Evolutionary conservation across 2,329 filamentous ascomycete genomes (phyloP).

Genomic region (Aspergillus sp.): DNA sequence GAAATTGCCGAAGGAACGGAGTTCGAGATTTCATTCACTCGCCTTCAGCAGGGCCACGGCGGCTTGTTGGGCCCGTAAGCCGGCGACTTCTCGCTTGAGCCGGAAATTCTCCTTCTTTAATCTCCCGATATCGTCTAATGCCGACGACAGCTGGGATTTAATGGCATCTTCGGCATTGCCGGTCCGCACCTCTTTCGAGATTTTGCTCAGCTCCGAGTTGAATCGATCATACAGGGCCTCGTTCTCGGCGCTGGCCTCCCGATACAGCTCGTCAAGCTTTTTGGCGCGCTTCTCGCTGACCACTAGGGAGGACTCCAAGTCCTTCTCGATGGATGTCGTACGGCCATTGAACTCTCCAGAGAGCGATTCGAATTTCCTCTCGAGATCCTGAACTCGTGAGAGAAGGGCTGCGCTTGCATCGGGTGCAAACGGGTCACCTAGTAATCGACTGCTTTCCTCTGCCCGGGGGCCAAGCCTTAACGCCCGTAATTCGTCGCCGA

Average conservation of each 20-base stretch:
- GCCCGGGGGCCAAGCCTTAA: constrained; percentile 36
- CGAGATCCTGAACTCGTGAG: constrained; percentile 64
- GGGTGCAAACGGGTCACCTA: constrained; percentile 18
- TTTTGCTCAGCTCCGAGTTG: constrained; percentile 84
- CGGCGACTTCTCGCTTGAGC: constrained; percentile 78
- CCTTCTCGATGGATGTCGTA: constrained; percentile 64
- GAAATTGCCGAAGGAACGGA: constrained; percentile 1
- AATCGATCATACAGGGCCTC: constrained; percentile 89
- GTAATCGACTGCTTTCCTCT: constrained; percentile 28
- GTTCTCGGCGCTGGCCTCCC: constrained; percentile 85
- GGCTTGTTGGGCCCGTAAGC: constrained; percentile 55
- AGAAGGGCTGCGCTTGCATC: constrained; percentile 24
- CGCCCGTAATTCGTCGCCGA: constrained; percentile 73
- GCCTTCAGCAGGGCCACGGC: constrained; percentile 31
- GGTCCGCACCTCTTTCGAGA: constrained; percentile 72
- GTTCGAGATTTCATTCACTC: constrained; percentile 22
- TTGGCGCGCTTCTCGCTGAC: constrained; percentile 76
- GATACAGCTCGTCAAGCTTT: constrained; percentile 84
- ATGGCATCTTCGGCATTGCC: constrained; percentile 79
- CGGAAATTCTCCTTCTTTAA: constrained; percentile 83
- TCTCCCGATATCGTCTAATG: constrained; percentile 72
- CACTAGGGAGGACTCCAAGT: constrained; percentile 69
- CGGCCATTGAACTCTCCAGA: constrained; percentile 61
- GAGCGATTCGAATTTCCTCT: constrained; percentile 63
- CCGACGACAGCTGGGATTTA: constrained; percentile 67